A percentile compares a stretch with the other conserved stretches of the same genome.
These are phyloP conservation scores for Beauveria sp. DNA, from an alignment of 2,329 filamentous ascomycete genomes.

Conservation along the genomic window DNA sequence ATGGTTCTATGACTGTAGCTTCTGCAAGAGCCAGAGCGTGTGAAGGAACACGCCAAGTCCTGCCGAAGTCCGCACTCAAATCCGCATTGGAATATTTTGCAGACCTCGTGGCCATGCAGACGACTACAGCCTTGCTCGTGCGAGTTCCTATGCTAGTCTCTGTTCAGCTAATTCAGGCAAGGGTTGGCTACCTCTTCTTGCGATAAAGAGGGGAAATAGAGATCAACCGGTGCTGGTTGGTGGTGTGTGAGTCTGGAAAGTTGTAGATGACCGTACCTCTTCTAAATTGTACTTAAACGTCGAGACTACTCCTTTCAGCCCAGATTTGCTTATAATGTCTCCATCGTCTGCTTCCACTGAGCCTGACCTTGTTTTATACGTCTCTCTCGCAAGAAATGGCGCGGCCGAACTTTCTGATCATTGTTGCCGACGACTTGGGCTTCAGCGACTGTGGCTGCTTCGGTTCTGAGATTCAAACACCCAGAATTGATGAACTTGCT, in stretches of 20 bases:
- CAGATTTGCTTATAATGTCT: neutral
- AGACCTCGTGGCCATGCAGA: conserved; percentile 5
- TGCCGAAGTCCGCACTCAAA: conserved; percentile 10
- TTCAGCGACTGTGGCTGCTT: conserved; percentile 25
- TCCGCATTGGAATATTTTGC: neutral
- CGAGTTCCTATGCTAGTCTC: conserved; percentile 10
- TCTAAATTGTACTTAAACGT: neutral
- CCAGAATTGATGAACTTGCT: conserved; percentile 26
- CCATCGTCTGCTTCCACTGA: neutral
- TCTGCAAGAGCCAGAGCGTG: neutral
- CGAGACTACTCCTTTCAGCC: neutral
- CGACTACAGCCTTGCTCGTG: conserved; percentile 4
- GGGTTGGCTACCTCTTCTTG: neutral
- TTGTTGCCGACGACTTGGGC: conserved; percentile 28
- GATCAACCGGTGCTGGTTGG: neutral
- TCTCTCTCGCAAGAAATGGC: neutral
- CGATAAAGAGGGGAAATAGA: conserved; percentile 3
- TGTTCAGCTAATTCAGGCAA: neutral
- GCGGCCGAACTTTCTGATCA: conserved; percentile 28
- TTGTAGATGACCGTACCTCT: neutral
- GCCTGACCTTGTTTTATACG: neutral
- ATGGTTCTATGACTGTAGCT: neutral
- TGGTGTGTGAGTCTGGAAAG: neutral
- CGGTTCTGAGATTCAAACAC: conserved; percentile 26
- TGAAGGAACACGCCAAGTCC: neutral